These are phyloP conservation scores for Fusarium sp. DNA, from an alignment of 2,329 filamentous ascomycete species.

Conservation along the genomic window DNA sequence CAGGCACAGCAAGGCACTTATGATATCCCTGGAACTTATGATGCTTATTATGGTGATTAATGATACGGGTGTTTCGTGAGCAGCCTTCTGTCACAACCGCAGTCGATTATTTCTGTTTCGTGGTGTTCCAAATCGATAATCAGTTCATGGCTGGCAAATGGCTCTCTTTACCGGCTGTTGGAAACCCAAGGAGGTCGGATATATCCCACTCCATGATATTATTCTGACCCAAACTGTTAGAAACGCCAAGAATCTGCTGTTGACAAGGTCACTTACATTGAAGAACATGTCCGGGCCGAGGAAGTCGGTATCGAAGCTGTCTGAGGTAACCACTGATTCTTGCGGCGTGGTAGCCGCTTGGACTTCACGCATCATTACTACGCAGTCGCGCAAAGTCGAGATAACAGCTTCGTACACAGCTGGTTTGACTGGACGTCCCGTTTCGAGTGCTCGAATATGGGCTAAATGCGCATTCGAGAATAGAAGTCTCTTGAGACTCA, in stretches of 20 bases:
- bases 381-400: constrained; percentile 35
- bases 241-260: not conserved
- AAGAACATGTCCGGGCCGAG: constrained; percentile 35
- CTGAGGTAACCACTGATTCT: constrained; percentile 24
- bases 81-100: not conserved
- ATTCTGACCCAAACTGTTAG: constrained; percentile 32
- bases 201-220: constrained; percentile 44
- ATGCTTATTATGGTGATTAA: constrained; percentile 64
- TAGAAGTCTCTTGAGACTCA: constrained; percentile 42
- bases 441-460: constrained; percentile 42
- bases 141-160: constrained; percentile 30
- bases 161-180: constrained; percentile 10
- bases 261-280: constrained; percentile 20
- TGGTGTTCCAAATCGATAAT: not conserved
- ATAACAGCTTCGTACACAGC: constrained; percentile 40
- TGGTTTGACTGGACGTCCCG: constrained; percentile 33
- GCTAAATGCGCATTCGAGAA: constrained; percentile 40
- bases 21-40: constrained; percentile 58
- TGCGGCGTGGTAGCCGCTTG: constrained; percentile 32
- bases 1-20: constrained; percentile 69
- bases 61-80: not conserved
- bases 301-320: constrained; percentile 32
- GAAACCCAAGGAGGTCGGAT: constrained; percentile 41
- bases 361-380: constrained; percentile 31
- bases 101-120: not conserved